Conservation (phyloP, 2,329 filamentous ascomycete species). For the Colletotrichum eremochloae region DNA sequence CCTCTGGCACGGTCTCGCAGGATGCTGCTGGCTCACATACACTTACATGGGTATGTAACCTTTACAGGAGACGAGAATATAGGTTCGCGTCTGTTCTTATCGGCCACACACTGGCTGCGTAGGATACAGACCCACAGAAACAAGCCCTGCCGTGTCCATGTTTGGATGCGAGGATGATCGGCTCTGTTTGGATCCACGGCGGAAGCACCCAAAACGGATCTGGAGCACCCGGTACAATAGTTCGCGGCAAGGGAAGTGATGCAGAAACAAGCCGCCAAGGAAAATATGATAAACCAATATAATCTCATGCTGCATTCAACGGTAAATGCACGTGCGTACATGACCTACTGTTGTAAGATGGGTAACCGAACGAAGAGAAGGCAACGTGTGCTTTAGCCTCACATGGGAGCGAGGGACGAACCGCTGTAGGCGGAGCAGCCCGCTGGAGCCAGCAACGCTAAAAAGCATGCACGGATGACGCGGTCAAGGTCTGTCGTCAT, state of each 20-base stretch:
- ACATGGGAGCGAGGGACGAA: not conserved
- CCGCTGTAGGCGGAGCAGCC: not conserved
- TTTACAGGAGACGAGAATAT: not conserved
- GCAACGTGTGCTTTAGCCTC: not conserved
- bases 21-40: not conserved
- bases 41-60: not conserved
- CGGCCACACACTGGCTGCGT: not conserved
- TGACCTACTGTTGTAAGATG: slow-evolving; percentile 3
- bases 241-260: slow-evolving; percentile 11
- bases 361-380: not conserved
- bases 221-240: slow-evolving; percentile 13
- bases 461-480: slow-evolving; percentile 6
- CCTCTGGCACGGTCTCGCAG: too few relatives aligned
- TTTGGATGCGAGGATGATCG: slow-evolving; percentile 25
- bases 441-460: not conserved
- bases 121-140: not conserved
- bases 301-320: slow-evolving; percentile 4
- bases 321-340: slow-evolving; percentile 5
- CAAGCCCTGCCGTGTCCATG: slow-evolving; percentile 6
- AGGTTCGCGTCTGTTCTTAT: not conserved
- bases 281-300: slow-evolving; percentile 3
- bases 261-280: slow-evolving; percentile 8
- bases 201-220: slow-evolving; percentile 24
- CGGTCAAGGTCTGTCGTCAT: not conserved
- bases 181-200: slow-evolving; percentile 18